phyloP scores from a whole-genome alignment of 2,329 filamentous ascomycete genomes.

The Fusarium virguliforme region DNA sequence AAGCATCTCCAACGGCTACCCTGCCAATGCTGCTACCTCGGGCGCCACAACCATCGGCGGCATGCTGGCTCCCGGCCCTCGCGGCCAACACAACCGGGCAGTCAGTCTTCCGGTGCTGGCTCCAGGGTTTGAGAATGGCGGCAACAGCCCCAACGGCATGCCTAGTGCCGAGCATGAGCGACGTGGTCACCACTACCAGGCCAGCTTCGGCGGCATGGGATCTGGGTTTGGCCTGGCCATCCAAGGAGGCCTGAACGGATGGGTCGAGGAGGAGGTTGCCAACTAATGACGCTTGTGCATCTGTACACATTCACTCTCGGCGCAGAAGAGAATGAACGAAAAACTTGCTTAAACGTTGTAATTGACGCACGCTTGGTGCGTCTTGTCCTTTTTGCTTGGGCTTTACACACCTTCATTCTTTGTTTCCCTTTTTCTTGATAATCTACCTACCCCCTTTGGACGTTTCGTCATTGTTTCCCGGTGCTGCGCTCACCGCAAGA shows the following conservation, averaged over 20 bases:
- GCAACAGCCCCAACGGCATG: slow-evolving; percentile 66
- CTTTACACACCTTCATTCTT: slow-evolving; percentile 51
- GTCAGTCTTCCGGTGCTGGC: slow-evolving; percentile 87
- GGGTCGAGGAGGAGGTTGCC: slow-evolving; percentile 77
- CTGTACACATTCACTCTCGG: slow-evolving; percentile 48
- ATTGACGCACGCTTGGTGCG: slow-evolving; percentile 54
- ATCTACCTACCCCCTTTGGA: slow-evolving; percentile 49
- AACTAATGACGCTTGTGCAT: slow-evolving; percentile 62
- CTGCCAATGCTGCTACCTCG: slow-evolving; percentile 66
- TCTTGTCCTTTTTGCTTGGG: slow-evolving; percentile 48
- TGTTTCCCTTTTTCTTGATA: slow-evolving; percentile 54
- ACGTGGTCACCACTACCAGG: slow-evolving; percentile 77
- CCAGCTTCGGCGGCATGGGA: slow-evolving; percentile 74
- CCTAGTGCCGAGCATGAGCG: slow-evolving; percentile 68
- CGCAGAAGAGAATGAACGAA: slow-evolving; percentile 48
- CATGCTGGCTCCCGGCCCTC: slow-evolving; percentile 78
- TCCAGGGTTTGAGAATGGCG: slow-evolving; percentile 74
- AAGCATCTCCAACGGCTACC: slow-evolving; percentile 76
- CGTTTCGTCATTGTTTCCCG: slow-evolving; percentile 42
- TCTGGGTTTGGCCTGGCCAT: slow-evolving; percentile 74
- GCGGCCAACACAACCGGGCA: slow-evolving; percentile 81
- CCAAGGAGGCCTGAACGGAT: slow-evolving; percentile 76
- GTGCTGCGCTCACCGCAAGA: slow-evolving; percentile 37
- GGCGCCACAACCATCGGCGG: slow-evolving; percentile 81
- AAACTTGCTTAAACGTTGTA: slow-evolving; percentile 63